Evolutionary conservation across 2,329 filamentous ascomycete genomes (phyloP), one percentile per base, ranked within the genome.

Genomic region (Nannizzia gypsea): DNA sequence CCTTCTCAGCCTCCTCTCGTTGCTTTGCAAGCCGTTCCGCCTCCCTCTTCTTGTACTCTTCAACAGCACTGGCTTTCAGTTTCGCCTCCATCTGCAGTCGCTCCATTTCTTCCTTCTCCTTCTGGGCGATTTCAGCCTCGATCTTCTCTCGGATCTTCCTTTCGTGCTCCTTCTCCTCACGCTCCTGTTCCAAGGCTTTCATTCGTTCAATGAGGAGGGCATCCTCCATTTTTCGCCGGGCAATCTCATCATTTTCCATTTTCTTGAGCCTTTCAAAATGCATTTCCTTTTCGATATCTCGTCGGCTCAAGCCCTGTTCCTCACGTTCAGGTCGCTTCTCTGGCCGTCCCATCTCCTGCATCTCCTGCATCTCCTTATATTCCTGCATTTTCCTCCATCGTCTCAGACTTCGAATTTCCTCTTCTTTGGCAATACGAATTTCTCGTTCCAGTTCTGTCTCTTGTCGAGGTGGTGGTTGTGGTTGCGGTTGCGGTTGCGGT

Each of bases 41-140:
- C 63, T 81, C 77, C 60, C 76, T 72, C 31, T 71, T 73, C 71
- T 79, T 79, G 66, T 77, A 82, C n/a, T 75, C 75, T 63, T 80
- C 78, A 57, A 83, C 72, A 8, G 78, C 77, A 42, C 80, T 77
- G 57, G 75, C 75, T 55, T 78, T 80, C 61, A 78, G 72, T 64
- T 78, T 78, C 40, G 60, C 57, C 36, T 69, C 56, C 55, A 66
- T 57, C 63, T 71, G 65, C 62, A 66, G 63, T 5, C 62, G 46
- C 11, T 62, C 63, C 11, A 55, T 79, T 40, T 69, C 66, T 60
- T 74, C 75, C 61, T 74, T 71, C 59, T 67, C 66, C 2, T 63
- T 59, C 60, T 72, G 66, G 59, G 71, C 67, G 36, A 64, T 64
- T 46, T 64, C 64, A n/a, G 65, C 65, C 59, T 73, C 69, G 44